A percentile compares a stretch with the other conserved stretches of the same genome.
Evolutionary conservation across 495 filamentous ascomycete genomes (phyloP).

Genomic region (Penicillium daleae): DNA sequence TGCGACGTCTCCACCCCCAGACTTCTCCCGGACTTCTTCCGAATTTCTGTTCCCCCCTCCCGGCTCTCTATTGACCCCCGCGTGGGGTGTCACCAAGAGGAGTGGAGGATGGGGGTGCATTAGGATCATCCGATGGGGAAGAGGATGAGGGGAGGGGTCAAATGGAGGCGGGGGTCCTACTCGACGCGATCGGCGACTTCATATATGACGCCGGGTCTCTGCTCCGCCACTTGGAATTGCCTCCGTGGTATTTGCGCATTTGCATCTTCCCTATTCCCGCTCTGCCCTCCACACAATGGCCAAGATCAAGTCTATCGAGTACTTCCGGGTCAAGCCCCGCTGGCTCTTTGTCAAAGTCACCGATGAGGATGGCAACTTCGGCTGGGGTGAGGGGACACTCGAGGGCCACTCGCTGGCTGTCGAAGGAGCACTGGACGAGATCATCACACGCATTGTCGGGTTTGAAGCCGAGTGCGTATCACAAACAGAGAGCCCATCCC

Average conservation of each 20-base stretch:
- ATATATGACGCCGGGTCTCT: slow-evolving; percentile 6
- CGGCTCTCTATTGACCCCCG: slow-evolving; percentile 11
- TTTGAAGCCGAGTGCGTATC: slow-evolving; percentile 72
- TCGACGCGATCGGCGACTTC: slow-evolving; percentile 3
- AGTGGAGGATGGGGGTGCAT: slow-evolving; percentile 3
- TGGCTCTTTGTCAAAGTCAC: slow-evolving; percentile 85
- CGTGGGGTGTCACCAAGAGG: slow-evolving; percentile 23
- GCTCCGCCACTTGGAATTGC: neutral
- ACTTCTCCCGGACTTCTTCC: slow-evolving; percentile 22
- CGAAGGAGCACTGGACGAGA: slow-evolving; percentile 76
- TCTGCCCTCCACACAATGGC: slow-evolving; percentile 56
- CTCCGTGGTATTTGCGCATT: neutral
- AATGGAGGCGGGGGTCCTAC: neutral
- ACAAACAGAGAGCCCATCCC: neutral
- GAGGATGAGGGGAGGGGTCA: neutral
- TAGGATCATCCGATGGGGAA: neutral
- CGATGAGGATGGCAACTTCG: slow-evolving; percentile 63
- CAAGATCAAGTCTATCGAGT: slow-evolving; percentile 73
- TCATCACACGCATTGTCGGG: slow-evolving; percentile 65
- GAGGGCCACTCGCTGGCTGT: slow-evolving; percentile 80
- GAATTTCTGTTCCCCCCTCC: neutral
- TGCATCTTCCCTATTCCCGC: neutral
- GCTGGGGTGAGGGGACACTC: slow-evolving; percentile 83
- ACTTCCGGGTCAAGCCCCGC: slow-evolving; percentile 76
- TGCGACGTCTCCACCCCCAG: slow-evolving; percentile 18